phyloP scores from a whole-genome alignment of 2,329 filamentous ascomycete genomes.

The Trichoderma arundinaceum region DNA sequence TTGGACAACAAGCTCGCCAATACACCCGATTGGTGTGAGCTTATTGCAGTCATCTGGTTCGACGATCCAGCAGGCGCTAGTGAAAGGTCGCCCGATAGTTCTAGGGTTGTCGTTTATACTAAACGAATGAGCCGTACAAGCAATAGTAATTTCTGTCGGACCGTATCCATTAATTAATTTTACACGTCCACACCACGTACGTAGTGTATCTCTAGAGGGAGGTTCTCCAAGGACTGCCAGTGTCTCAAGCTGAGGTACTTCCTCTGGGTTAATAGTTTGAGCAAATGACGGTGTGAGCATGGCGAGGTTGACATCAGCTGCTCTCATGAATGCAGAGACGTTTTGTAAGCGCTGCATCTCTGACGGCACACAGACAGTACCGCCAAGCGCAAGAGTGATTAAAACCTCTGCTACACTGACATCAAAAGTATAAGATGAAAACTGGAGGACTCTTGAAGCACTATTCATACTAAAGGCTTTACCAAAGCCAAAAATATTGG shows the following conservation, averaged over 20 bases:
- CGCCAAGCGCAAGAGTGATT: slow-evolving; percentile 35
- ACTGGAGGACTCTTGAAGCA: slow-evolving; percentile 58
- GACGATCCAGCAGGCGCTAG: slow-evolving; percentile 34
- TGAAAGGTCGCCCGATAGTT: slow-evolving; percentile 29
- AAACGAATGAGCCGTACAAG: neutral
- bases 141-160: slow-evolving; percentile 31
- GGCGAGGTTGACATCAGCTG: slow-evolving; percentile 20
- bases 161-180: slow-evolving; percentile 33
- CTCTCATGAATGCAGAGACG: slow-evolving; percentile 15
- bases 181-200: slow-evolving; percentile 33
- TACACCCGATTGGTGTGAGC: slow-evolving; percentile 34
- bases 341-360: slow-evolving; percentile 32
- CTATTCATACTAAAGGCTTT: slow-evolving; percentile 52
- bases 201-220: slow-evolving; percentile 7
- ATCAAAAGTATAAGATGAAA: slow-evolving; percentile 58
- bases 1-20: slow-evolving; percentile 36
- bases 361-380: slow-evolving; percentile 36
- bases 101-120: neutral
- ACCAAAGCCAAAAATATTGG: slow-evolving; percentile 55
- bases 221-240: slow-evolving; percentile 32
- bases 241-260: slow-evolving; percentile 29
- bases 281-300: slow-evolving; percentile 34
- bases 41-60: slow-evolving; percentile 32
- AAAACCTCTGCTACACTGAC: slow-evolving; percentile 45
- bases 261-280: slow-evolving; percentile 29